phyloP scores from a whole-genome alignment of 2,329 filamentous ascomycete genomes.

The Botrytis medusae region DNA sequence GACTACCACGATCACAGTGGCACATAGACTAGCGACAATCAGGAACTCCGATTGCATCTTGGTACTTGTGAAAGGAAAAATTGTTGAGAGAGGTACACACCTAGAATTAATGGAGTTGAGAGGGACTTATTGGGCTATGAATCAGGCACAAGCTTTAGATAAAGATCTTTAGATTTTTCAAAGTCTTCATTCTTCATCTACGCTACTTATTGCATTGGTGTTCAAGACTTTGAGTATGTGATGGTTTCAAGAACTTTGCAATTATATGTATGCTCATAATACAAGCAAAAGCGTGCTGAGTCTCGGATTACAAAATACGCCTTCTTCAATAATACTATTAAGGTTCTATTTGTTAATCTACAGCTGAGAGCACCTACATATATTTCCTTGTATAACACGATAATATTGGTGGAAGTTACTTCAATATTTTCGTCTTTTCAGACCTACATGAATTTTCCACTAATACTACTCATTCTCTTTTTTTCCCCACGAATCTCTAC shows the following conservation, averaged over 20 bases:
- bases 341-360: background rate
- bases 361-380: background rate
- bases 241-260: background rate
- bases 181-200: background rate
- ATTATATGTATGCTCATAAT: background rate
- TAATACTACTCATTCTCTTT: background rate
- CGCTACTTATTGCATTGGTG: fast-evolving
- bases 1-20: slow-evolving; percentile 73
- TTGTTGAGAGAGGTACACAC: slow-evolving; percentile 28
- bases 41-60: slow-evolving; percentile 46
- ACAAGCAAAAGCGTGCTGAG: background rate
- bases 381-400: background rate
- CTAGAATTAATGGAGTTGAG: slow-evolving; percentile 55
- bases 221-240: background rate
- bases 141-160: slow-evolving; percentile 68
- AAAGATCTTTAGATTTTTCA: background rate
- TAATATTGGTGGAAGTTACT: background rate
- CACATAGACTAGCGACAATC: slow-evolving; percentile 72
- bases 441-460: background rate
- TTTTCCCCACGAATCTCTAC: background rate
- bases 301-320: background rate
- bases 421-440: background rate
- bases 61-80: slow-evolving; percentile 26
- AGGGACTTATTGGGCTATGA: slow-evolving; percentile 55
- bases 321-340: background rate